These are phyloP conservation scores for Clarireedia sp. DNA, from an alignment of 2,329 filamentous ascomycete genomes.

Conservation along the genomic window DNA sequence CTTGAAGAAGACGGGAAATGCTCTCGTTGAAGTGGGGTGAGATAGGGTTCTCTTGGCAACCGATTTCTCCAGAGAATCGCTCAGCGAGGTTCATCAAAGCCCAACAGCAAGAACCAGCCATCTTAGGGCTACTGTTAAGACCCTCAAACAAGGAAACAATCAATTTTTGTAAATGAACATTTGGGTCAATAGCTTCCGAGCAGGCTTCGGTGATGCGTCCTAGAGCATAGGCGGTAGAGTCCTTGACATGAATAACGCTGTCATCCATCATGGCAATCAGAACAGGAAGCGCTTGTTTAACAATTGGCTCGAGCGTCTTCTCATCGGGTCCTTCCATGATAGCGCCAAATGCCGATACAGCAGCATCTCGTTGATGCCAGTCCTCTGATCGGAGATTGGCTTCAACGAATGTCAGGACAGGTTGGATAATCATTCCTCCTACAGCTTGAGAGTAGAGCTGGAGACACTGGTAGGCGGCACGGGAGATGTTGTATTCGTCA, in stretches of 20 bases:
- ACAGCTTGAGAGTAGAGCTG: conserved; percentile 94
- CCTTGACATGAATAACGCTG: conserved; percentile 78
- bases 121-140: conserved; percentile 85
- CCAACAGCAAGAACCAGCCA: conserved; percentile 98
- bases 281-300: conserved; percentile 89
- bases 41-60: conserved; percentile 69
- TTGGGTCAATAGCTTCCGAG: conserved; percentile 82
- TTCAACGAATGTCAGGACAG: conserved; percentile 88
- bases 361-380: conserved; percentile 92
- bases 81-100: conserved; percentile 97
- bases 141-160: conserved; percentile 86
- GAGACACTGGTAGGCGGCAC: conserved; percentile 92
- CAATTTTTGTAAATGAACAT: conserved; percentile 72
- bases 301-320: conserved; percentile 81
- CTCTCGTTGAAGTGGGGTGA: conserved; percentile 91
- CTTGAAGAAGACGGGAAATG: conserved; percentile 72
- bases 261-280: conserved; percentile 91
- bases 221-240: conserved; percentile 91
- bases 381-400: conserved; percentile 81
- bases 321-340: conserved; percentile 99
- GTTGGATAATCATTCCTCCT: conserved; percentile 71
- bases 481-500: conserved; percentile 94
- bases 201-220: conserved; percentile 93
- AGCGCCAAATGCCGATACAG: conserved; percentile 92
- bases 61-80: conserved; percentile 81